These are phyloP conservation scores for Pseudoscleropodium purum DNA, from an alignment of 225 moss, liverwort and hornwort species.

Conservation along the genomic window DNA sequence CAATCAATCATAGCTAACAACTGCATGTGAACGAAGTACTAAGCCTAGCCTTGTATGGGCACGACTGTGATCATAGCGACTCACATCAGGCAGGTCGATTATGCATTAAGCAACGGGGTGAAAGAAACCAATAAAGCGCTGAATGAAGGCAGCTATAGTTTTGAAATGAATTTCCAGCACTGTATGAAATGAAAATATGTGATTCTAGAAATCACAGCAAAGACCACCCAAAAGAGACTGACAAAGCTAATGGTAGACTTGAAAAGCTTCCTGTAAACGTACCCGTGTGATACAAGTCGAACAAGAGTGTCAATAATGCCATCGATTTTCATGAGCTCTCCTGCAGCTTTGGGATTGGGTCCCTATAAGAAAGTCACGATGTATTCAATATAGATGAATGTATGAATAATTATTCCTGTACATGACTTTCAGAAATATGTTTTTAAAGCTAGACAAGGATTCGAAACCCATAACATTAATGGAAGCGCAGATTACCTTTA, in stretches of 20 bases:
- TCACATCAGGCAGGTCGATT: background rate
- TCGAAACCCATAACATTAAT: background rate
- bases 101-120: background rate
- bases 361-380: constrained; percentile 37
- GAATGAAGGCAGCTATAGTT: background rate
- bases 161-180: background rate
- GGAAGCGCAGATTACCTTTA: constrained; percentile 47
- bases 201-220: background rate
- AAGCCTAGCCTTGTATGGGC: background rate
- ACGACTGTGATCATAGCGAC: background rate
- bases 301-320: constrained; percentile 66
- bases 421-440: background rate
- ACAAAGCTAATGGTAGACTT: background rate
- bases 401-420: background rate
- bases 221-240: background rate
- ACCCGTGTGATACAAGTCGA: constrained; percentile 65
- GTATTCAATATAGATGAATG: background rate
- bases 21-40: background rate
- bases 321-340: constrained; percentile 76
- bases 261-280: background rate
- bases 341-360: constrained; percentile 65
- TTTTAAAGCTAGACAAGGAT: background rate
- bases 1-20: background rate
- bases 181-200: background rate
- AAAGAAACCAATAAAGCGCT: background rate